Base-by-base conservation (phyloP, 352 stramenopile genomes). In the Pythium graminicola region DNA sequence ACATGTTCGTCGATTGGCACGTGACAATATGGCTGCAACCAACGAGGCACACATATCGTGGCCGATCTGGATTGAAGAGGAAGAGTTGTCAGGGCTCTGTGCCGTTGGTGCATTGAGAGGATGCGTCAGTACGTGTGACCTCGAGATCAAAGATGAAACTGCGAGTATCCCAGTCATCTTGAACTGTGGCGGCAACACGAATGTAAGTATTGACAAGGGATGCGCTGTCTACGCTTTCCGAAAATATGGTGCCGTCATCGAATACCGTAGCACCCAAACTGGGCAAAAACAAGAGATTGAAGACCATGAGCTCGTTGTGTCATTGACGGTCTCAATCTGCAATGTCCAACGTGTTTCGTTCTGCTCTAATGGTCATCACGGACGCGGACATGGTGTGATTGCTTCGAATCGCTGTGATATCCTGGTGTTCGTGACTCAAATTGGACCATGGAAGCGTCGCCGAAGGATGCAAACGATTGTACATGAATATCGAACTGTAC, bases 371-470 rank as follows among this genome's bases (percentile, higher is more conserved):
- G 6, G 5, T 2, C 22, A 23, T 26, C 20, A 40, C n/a, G 29
- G 9, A 20, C 45, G 9, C 19, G 13, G 19, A 5, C 17, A 6
- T 4, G 16, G 31, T 28, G 16, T 2, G 8, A 49, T 1, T 24
- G 16, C 11, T 28, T 17, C 2, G n/a, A 13, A 43, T 6, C 22
- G 17, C 13, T 29, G n/a, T 28, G 6, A 23, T 29, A 11, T 66
- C 1, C 9, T 62, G 1, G 36, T 67, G 20, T 67, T 62, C 23
- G 33, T 66, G 22, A 66, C 52, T 1, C 32, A 61, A 6, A 62
- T 66, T 20, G 47, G 43, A 4, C 51, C 59, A 4, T 51, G 42
- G 50, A 65, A 57, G 28, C 45, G 59, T 17, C 31, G 47, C 22
- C 17, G 24, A 3, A 46, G 33, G 16, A 40, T 41, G 17, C n/a